These are phyloP conservation scores for Apiotrichum veenhuisii DNA, from an alignment of 1,284 basidiomycete species.

Conservation along the genomic window DNA sequence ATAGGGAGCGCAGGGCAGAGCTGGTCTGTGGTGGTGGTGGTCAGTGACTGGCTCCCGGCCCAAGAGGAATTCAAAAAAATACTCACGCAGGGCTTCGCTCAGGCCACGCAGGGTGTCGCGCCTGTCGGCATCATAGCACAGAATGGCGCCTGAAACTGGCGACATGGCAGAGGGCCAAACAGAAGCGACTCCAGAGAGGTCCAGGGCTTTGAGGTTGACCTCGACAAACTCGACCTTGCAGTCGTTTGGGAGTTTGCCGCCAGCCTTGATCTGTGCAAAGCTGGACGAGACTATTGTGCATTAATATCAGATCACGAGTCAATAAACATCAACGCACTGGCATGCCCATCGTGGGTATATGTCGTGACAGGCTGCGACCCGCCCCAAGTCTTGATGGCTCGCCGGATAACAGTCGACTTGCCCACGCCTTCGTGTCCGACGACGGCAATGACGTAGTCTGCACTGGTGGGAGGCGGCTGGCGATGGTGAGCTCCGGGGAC, in stretches of 20 bases:
- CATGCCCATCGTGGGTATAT: constrained; percentile 17
- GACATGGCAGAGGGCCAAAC: constrained; percentile 34
- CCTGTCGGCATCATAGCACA: constrained; percentile 47
- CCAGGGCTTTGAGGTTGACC: constrained; percentile 31
- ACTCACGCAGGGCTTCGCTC: constrained; percentile 39
- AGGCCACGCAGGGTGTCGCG: constrained; percentile 32
- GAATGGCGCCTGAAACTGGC: constrained; percentile 36
- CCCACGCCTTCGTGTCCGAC: constrained; percentile 42
- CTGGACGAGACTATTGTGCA: constrained; percentile 34
- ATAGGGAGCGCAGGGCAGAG: constrained; percentile 30
- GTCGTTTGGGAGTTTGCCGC: constrained; percentile 31
- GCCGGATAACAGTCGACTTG: constrained; percentile 42
- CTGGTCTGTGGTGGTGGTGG: constrained; percentile 15
- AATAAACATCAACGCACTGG: constrained; percentile 14
- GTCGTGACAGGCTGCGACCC: constrained; percentile 26
- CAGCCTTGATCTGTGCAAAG: constrained; percentile 35
- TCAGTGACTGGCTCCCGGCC: not conserved
- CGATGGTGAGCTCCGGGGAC: not conserved
- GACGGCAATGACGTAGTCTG: constrained; percentile 43
- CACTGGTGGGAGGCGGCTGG: not conserved
- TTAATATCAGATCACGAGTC: too few species aligned
- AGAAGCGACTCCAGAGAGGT: constrained; percentile 12
- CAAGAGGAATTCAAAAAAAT: not conserved
- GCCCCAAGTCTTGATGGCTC: constrained; percentile 42
- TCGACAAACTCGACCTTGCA: constrained; percentile 45